Evolutionary conservation across 495 filamentous ascomycete genomes (phyloP), one percentile per base, ranked within the genome.

Genomic region (Hypoxylon perforatum): DNA sequence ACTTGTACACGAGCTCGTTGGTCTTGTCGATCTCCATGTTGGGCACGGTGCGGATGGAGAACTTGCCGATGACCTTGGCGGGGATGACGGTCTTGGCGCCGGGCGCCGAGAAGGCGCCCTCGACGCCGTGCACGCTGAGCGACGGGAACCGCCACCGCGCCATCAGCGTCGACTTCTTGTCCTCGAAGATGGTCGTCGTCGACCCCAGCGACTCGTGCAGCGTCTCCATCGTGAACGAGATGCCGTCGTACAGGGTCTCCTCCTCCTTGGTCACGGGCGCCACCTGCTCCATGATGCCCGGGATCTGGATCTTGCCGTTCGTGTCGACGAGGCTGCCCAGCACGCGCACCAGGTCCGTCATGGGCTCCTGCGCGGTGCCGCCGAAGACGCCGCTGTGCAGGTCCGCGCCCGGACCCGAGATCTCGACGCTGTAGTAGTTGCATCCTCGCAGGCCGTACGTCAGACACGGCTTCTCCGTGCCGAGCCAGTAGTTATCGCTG

Each of bases 401-500:
- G 75, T 99, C 95, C 64, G 94, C 91, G 17, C 90, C 94, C 12
- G 96, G 95, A 8, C 95, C 95, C 2, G 87, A 90, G 52, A 99
- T 80, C 73, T 91, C 89, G 62, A 99, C 75, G 60, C 87, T 90
- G 83, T 98, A 99, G 85, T 98, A 98, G 78, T 93, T 97, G 87
- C 91, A 94, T 11, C 95, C 95, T 42, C 95, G 91, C n/a, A 99
- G 88, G 41, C 96, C 96, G 76, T 99, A 99, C 10, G 96, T 98
- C 57, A 99, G 79, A 70, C 96, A 99, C 2, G 96, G 96, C 79
- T 96, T 96, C 85, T 98, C 92, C 6, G 95, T 97, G 33, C 95
- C 95, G 14, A 99, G 89, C 96, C 96, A 99, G 88, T 99, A 99
- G 84, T 99, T 99, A 78, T 99, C 96, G 49, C 92, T 96, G 72